Base-by-base conservation (phyloP, 75 land plant genomes). In the Sequoiadendron giganteum region DNA sequence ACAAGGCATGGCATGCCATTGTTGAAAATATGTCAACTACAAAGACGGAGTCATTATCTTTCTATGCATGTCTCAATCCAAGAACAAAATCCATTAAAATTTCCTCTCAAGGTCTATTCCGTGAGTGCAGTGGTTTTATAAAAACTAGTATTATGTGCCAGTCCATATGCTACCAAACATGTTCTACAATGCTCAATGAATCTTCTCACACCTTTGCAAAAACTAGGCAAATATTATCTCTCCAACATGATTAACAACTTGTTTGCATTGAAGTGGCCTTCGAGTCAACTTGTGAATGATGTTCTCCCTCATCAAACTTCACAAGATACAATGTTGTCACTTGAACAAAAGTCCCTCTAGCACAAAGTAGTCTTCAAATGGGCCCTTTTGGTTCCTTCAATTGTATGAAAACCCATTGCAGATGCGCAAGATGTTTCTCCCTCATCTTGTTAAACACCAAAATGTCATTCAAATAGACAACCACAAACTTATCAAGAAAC, bases 1-100 rank as follows among this genome's bases (percentile, higher is more conserved):
- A 76, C 61, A 89, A 19, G 88, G 85, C 3, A 93, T 87, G 70
- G 91, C 90, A 55, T 92, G 93, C 5, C 91, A 3, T 91, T 40
- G 42, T 40, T 40, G 42, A 40, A 40, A 40, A 40, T 40, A 1
- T 40, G 42, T 40, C 91, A 3, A 91, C 88, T 48, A 91, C 83
- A 79, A 89, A 87, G 25, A 88, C 52, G 88, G 42, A 40, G 42
- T 91, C 92, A 81, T 83, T 61, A 42, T 54, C 56, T 38, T 80
- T 19, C 2, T 40, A 30, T 30, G 47, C 84, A 43, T 58, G 43
- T 19, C 86, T 83, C 49, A 87, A 52, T 10, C 88, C 90, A 2
- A 90, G 16, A 1, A 86, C 2, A 85, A 49, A 89, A 89, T 83
- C 87, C 85, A 76, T 83, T 1, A 40, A 86, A 32, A 85, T 86